Base-by-base conservation (phyloP, 176 grass and related monocot genomes). In the Microstegium vimineum region DNA sequence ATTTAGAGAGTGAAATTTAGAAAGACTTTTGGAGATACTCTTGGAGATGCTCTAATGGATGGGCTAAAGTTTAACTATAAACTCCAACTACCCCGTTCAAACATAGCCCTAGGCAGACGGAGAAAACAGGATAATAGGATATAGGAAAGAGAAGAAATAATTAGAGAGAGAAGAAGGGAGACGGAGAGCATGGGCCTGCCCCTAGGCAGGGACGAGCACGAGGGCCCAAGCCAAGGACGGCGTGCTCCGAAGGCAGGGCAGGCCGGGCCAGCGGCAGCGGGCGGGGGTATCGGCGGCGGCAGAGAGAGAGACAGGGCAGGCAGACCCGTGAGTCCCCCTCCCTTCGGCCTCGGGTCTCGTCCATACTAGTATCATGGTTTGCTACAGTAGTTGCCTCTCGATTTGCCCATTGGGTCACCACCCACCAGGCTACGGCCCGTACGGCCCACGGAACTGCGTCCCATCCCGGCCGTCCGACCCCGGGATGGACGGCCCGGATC, bases 271-370 rank as follows among this genome's bases (percentile, higher is more conserved):
- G 40, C 23, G 22, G 61, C 57, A 31, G 20, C 22, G 28, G 26
- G 43, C 43, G 43, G 43, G 43, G 43, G 16, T 4, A 49, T 49
- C 15, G 49, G 49, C 49, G 49, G 49, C 49, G 49, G 18, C 49
- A 54, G 18, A 54, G 49, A 22, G 18, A 43, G 43, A 41, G 40
- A 6, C n/a, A n/a, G n/a, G 31, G 61, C 64, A 80, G 28, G 42
- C 63, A 57, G 38, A 34, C 82, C 87, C 87, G 87, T 85, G 81
- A 88, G 64, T 20, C n/a, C n/a, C 23, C 71, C 5, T 3, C 0
- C 11, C 47, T 12, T 41, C 10, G 33, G 33, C 45, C 47, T 25
- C 40, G 31, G 38, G 47, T 52, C 47, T 52, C 49, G 49, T 17
- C 18, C 46, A 51, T 42, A 3, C 8, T 42, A 37, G 2, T 11